Evolutionary conservation across 768 basidiomycete genomes (phyloP), one percentile per base, ranked within the genome.

Genomic region (Panus rudis): DNA sequence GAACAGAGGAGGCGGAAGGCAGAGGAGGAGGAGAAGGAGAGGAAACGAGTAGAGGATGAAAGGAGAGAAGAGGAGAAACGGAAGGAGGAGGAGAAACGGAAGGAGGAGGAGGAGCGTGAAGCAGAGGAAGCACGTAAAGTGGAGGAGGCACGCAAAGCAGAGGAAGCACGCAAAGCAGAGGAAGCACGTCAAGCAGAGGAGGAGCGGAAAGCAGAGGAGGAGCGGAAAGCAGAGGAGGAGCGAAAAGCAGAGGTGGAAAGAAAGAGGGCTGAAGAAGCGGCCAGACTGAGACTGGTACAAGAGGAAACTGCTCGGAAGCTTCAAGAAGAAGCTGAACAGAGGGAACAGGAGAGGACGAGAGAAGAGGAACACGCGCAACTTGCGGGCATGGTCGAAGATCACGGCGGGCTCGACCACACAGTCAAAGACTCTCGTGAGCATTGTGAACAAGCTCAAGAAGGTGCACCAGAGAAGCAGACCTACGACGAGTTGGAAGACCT

Each of bases 301-400:
- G 57, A 64, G 23, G 65, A 63, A 17, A 17, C 6, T 35, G 16
- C 33, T 35, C 33, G 8, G 21, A 63, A 51, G 45, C 61, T 54
- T 51, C 54, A 48, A 25, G 51, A 43, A 25, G 45, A 46, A 25
- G 32, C n/a, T 16, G 33, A 7, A 21, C 28, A 33, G 16, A 24
- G 65, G 68, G 45, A 68, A 70, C 49, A 47, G 63, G 70, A 53
- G 52, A 47, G 52, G 53, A 37, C 60, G 55, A 49, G 39, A 23
- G 41, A 49, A 40, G 37, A 45, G 25, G 19, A 19, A 38, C 32
- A 47, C 46, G 30, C 43, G 45, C 26, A 52, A 51, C 41, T n/a
- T n/a, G n/a, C n/a, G n/a, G n/a, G n/a, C n/a, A n/a, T n/a, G n/a
- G n/a, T n/a, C n/a, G n/a, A n/a, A n/a, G n/a, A n/a, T n/a, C n/a